Base-by-base conservation (phyloP, 176 grass and related monocot species). In the Aegilops tauschii region DNA sequence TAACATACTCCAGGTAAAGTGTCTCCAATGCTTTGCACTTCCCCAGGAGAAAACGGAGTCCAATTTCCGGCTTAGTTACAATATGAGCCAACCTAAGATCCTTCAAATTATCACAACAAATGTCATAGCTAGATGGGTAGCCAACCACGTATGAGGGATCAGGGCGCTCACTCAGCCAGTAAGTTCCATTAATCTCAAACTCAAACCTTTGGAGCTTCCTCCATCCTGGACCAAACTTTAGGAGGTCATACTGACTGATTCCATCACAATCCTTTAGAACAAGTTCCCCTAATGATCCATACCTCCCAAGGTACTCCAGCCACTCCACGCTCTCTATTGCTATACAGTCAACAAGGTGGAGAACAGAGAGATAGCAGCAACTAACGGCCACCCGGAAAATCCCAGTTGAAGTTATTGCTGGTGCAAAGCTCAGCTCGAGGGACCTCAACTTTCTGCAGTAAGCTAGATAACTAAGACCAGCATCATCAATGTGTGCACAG, bases 161-260 rank as follows among this genome's bases (percentile, higher is more conserved):
- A 45, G 44, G 11, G 44, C 11, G 44, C 44, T 45, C 11, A 45
- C 44, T 45, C 44, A 45, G 44, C 44, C 44, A 45, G 44, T 45
- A 45, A 45, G 44, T 1, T 45, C 44, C 44, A 45, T 45, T 45
- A 45, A 50, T 50, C 47, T 50, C 47, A 37, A 70, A 70, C 78
- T 39, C 68, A 30, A 94, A 89, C 52, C 79, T 83, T 81, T 84
- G 66, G 52, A 94, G 86, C 29, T 81, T 92, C 77, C 73, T 88
- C 80, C 88, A 92, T 47, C 95, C 92, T 20, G 83, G 42, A 80
- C 95, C 88, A 39, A 97, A 67, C 29, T 91, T 92, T 47, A 92
- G 47, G 64, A 94, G 61, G 79, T 86, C 93, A 86, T 88, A 87
- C 74, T 92, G 81, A 64, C 34, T 79, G 70, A 95, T 88, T 42